Percentiles rank a stretch among this genome's conserved stretches.
These are phyloP conservation scores for Ophiostoma perfectum DNA, from an alignment of 2,329 filamentous ascomycete species.

Conservation along the genomic window DNA sequence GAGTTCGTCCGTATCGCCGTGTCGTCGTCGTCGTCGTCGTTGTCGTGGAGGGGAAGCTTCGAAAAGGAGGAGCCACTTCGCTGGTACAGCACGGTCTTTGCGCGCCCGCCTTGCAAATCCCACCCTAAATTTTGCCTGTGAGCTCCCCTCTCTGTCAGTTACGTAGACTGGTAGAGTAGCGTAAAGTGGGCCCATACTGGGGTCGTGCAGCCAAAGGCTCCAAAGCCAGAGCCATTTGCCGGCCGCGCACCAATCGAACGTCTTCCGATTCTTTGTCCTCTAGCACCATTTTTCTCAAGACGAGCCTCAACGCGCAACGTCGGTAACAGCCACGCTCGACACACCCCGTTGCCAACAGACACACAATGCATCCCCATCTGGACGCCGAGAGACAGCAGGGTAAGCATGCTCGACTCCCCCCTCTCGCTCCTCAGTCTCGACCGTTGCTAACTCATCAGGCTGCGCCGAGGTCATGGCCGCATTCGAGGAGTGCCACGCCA, in stretches of 20 bases:
- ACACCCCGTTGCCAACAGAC: background rate
- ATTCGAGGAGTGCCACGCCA: conserved; percentile 91
- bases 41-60: background rate
- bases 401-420: conserved; percentile 37
- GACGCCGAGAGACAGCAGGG: conserved; percentile 89
- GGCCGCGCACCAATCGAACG: conserved; percentile 1
- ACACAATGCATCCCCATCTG: conserved; percentile 87
- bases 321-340: background rate
- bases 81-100: background rate
- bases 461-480: conserved; percentile 92
- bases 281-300: background rate
- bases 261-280: conserved; percentile 3
- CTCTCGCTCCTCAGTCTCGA: background rate
- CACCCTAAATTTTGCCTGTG: background rate
- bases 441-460: conserved; percentile 47
- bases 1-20: background rate
- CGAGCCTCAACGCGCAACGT: background rate
- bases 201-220: background rate
- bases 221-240: background rate
- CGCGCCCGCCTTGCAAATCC: background rate
- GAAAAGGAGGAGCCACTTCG: conserved; percentile 3
- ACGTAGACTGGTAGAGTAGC: background rate
- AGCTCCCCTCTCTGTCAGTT: conserved; percentile 4
- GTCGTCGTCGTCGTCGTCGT: background rate
- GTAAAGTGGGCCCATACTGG: background rate